A percentile compares a stretch with the other conserved stretches of the same genome.
Conservation (phyloP, 1,139 yeast genomes). For the Taphrina sp. region DNA sequence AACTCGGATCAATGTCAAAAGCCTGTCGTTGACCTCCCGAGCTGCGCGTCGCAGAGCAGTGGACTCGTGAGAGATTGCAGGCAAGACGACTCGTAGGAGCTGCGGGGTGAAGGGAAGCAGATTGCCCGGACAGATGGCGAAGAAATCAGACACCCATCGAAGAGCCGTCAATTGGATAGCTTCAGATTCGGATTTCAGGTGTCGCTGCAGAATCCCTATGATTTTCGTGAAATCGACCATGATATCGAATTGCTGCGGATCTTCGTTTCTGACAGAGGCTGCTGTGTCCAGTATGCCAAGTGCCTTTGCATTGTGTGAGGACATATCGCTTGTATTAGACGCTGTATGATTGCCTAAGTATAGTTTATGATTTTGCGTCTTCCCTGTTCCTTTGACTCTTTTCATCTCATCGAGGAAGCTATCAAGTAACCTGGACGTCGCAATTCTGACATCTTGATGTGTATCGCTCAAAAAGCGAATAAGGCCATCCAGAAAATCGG, state of each 20-base stretch:
- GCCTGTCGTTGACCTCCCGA: constrained; percentile 29
- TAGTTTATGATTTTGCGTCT: constrained; percentile 40
- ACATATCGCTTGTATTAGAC: neutral
- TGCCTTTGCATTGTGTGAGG: neutral
- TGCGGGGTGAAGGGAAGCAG: constrained; percentile 66
- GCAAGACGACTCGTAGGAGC: constrained; percentile 56
- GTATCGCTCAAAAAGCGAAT: constrained; percentile 77
- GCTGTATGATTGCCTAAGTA: constrained; percentile 32
- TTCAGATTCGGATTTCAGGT: constrained; percentile 68
- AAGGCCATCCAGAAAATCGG: constrained; percentile 84
- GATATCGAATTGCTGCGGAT: constrained; percentile 65
- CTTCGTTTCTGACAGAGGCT: constrained; percentile 48
- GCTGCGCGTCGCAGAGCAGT: constrained; percentile 29
- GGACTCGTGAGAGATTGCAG: constrained; percentile 53
- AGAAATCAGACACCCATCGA: constrained; percentile 75
- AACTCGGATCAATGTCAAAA: constrained; percentile 19
- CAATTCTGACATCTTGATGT: constrained; percentile 82
- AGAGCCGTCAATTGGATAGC: constrained; percentile 78
- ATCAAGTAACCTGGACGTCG: constrained; percentile 75
- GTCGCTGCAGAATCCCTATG: constrained; percentile 73
- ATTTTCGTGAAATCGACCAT: constrained; percentile 76
- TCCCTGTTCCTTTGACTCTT: constrained; percentile 56
- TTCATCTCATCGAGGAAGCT: constrained; percentile 77
- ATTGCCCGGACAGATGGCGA: constrained; percentile 73
- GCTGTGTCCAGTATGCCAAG: constrained; percentile 41